Evolutionary conservation across 306 rosid genomes (phyloP).

Genomic region (Argentina anserina): DNA sequence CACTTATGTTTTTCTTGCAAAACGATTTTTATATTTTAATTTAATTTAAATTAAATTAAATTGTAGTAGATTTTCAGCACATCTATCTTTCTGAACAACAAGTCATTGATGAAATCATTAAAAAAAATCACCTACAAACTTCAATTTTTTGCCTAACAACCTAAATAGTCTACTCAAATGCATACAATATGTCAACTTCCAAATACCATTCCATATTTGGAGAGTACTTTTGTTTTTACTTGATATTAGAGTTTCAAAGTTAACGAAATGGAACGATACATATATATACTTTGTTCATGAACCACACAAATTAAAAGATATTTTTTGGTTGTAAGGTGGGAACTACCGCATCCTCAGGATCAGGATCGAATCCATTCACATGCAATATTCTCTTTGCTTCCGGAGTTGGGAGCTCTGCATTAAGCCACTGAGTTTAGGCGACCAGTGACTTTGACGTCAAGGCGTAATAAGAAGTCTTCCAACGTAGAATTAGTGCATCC

Average conservation of each 20-base stretch:
- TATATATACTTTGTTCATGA: not conserved
- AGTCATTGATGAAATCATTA: not conserved
- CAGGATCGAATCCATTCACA: conserved; percentile 9
- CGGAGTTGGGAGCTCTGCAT: not conserved
- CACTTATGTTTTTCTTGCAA: not conserved
- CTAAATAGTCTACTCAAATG: too few species aligned
- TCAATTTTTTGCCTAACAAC: not conserved
- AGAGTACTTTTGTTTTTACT: not conserved
- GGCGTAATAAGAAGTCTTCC: not conserved
- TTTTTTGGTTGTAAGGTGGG: not conserved
- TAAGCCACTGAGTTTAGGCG: not conserved
- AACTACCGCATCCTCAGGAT: not conserved
- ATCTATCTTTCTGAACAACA: not conserved
- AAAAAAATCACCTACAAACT: not conserved
- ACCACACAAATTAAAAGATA: not conserved
- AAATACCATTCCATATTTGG: not conserved
- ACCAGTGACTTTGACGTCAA: not conserved
- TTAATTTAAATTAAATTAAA: not conserved
- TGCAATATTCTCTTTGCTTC: not conserved
- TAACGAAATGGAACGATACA: not conserved
- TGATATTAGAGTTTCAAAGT: not conserved
- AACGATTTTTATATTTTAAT: not conserved
- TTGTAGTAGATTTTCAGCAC: not conserved
- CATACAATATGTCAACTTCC: not conserved
- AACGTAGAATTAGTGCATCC: not conserved